Conservation (phyloP, 2,329 filamentous ascomycete species). For the Beauveria asiatica region DNA sequence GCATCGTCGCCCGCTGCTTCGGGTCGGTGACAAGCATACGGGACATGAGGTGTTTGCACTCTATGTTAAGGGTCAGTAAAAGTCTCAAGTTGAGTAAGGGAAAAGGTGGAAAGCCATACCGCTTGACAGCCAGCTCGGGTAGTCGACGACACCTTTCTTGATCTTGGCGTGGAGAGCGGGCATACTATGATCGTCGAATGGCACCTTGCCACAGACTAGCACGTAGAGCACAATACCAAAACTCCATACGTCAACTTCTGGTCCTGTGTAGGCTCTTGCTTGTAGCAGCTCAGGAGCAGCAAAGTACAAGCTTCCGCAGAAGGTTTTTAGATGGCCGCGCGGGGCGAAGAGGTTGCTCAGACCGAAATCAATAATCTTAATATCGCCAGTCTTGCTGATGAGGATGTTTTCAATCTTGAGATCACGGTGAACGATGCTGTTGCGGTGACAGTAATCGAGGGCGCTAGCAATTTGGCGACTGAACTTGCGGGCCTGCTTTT, state of each 20-base stretch:
- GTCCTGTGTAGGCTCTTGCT: conserved; percentile 87
- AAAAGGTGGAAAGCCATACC: conserved; percentile 46
- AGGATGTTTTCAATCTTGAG: conserved; percentile 99
- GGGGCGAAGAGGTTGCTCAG: conserved; percentile 94
- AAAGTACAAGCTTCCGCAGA: conserved; percentile 96
- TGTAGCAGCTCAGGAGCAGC: conserved; percentile 91
- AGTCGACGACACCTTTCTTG: conserved; percentile 93
- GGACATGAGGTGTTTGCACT: conserved; percentile 87
- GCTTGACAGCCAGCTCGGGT: conserved; percentile 83
- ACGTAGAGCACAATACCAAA: conserved; percentile 98
- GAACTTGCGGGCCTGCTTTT: conserved; percentile 97
- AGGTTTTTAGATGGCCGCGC: conserved; percentile 79
- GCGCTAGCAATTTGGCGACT: conserved; percentile 94
- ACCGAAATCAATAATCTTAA: conserved; percentile 98
- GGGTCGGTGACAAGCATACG: conserved; percentile 96
- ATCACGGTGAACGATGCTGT: conserved; percentile 96
- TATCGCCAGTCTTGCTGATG: conserved; percentile 97
- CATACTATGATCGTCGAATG: conserved; percentile 99
- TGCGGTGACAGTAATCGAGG: conserved; percentile 93
- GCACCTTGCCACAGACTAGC: conserved; percentile 92
- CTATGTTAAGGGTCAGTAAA: conserved; percentile 35
- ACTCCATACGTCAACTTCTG: conserved; percentile 97
- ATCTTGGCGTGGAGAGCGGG: conserved; percentile 97
- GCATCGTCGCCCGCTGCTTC: conserved; percentile 72
- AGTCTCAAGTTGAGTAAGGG: neutral